Conservation (phyloP, 2,329 filamentous ascomycete genomes). For the Camptophora hylomeconis region DNA sequence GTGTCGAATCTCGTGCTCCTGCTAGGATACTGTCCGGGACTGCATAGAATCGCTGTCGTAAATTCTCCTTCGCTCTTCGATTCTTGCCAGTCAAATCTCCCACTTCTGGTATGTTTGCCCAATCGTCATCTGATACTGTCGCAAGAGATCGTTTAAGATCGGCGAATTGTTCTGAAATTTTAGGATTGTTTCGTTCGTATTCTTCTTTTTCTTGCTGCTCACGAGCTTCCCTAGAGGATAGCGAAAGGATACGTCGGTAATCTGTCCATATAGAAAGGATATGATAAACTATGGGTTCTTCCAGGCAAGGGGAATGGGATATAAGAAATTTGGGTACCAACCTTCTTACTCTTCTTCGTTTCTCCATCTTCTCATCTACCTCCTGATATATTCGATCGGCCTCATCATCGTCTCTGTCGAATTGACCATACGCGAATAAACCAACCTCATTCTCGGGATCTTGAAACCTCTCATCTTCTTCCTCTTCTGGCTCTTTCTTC, state of each 20-base stretch:
- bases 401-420: conserved; percentile 95
- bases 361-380: conserved; percentile 95
- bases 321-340: conserved; percentile 39
- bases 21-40: conserved; percentile 93
- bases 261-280: conserved; percentile 55
- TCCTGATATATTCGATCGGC: conserved; percentile 91
- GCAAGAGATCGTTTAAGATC: conserved; percentile 85
- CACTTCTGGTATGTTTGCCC: conserved; percentile 89
- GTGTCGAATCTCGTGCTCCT: conserved; percentile 63
- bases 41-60: conserved; percentile 80
- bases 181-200: conserved; percentile 94
- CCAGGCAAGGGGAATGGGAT: conserved; percentile 8
- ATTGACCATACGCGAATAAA: conserved; percentile 86
- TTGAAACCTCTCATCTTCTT: conserved; percentile 72
- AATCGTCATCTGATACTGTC: conserved; percentile 85
- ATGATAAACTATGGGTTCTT: conserved; percentile 48
- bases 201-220: conserved; percentile 85
- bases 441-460: conserved; percentile 97
- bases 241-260: conserved; percentile 56
- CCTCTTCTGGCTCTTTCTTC: conserved; percentile 55
- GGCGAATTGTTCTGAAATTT: conserved; percentile 95
- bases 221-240: conserved; percentile 69
- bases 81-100: conserved; percentile 95
- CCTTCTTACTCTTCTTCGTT: conserved; percentile 72
- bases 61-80: conserved; percentile 67